Conservation (phyloP, 2,329 filamentous ascomycete genomes). For the Xylariaceae sp. region DNA sequence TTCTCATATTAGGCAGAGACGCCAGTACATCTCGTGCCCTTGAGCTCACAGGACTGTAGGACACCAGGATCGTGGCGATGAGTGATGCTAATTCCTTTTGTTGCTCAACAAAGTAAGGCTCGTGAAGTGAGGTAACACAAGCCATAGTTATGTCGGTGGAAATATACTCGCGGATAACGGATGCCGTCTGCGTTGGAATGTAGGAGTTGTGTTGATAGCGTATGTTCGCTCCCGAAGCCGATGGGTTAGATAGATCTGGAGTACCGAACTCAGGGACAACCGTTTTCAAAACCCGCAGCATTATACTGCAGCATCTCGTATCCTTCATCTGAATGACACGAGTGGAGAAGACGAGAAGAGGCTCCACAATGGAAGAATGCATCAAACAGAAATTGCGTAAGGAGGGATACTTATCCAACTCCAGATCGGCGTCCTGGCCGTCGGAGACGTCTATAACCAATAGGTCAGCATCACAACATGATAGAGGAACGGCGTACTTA, state of each 20-base stretch:
- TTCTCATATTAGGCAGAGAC: conserved; percentile 70
- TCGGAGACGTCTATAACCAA: conserved; percentile 20
- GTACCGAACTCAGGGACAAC: conserved; percentile 71
- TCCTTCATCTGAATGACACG: conserved; percentile 88
- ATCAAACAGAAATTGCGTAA: conserved; percentile 80
- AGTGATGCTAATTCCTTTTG: conserved; percentile 87
- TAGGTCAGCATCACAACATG: conserved; percentile 3
- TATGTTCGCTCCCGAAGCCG: conserved; percentile 1
- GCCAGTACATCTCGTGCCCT: conserved; percentile 74
- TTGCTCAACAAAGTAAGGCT: conserved; percentile 93
- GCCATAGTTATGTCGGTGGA: conserved; percentile 83
- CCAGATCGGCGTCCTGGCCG: conserved; percentile 25
- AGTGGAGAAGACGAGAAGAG: conserved; percentile 84
- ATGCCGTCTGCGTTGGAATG: conserved; percentile 50
- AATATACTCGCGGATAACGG: conserved; percentile 81
- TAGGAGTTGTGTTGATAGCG: conserved; percentile 34
- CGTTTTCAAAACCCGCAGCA: conserved; percentile 78
- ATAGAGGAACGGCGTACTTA: conserved; percentile 37
- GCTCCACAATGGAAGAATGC: conserved; percentile 73
- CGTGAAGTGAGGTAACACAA: conserved; percentile 84
- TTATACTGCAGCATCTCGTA: conserved; percentile 78
- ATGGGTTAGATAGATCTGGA: conserved; percentile 5
- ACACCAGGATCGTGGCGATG: conserved; percentile 77
- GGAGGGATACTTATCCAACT: conserved; percentile 44
- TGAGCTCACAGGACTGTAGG: conserved; percentile 63